Base-by-base conservation (phyloP, 1,284 basidiomycete species). In the Cystobasidium sp. region DNA sequence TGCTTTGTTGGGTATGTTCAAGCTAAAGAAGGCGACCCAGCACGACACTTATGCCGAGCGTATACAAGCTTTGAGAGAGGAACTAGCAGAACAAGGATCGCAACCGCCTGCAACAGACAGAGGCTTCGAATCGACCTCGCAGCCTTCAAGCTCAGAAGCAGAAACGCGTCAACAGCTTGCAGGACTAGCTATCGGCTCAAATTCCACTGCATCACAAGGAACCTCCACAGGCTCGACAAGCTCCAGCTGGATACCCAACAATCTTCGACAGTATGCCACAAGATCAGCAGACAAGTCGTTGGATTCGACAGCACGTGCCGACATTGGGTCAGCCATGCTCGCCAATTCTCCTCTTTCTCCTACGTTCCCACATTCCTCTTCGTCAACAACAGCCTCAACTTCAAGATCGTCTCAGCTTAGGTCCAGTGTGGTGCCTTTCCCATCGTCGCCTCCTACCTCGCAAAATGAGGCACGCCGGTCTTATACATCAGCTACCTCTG, bases 31-130 rank as follows among this genome's bases (percentile, higher is more conserved):
- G 10, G 14, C 8, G 20, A 20, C 1, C 3, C 31, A 81, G 81
- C 83, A 83, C 77, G 82, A 83, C 66, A 83, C 83, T 0, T 83
- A 83, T 74, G 80, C 80, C 24, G 82, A 83, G 66, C 80, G 83
- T 4, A 82, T 83, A 46, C 75, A 78, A 9, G 77, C 83, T 75
- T 78, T 83, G 52, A 20, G 46, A 6, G 53, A 55, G 12, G 63
- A 65, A 14, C 14, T 59, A 10, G 62, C 37, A 10, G 53, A 65
- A 39, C 70, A 63, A 4, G 24, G 14, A n/a, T 6, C 39, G 9
- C 62, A 59, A 31, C 31, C 31, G 56, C 14, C 18, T 41, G 37
- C 9, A 41, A 16, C 37, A 39, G 18, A 39, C 1, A 7, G 20
- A 20, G 9, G 18, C 1, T n/a, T 6, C 56, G 37, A 59, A 43